Evolutionary conservation across 2,329 filamentous ascomycete genomes (phyloP), one percentile per base, ranked within the genome.

Genomic region (Leptographium flavum): DNA sequence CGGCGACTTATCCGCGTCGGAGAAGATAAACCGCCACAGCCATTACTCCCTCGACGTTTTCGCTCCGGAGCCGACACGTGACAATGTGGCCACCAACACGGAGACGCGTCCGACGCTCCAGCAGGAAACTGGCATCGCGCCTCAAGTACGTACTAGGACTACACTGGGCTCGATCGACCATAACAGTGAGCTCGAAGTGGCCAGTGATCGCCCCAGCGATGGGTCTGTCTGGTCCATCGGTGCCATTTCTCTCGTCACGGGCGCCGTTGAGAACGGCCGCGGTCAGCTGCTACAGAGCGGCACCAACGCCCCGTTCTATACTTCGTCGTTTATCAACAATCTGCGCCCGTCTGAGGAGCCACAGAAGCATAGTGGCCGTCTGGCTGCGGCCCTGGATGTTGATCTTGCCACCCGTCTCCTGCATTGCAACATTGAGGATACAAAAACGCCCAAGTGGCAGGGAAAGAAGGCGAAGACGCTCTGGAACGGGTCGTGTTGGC

Each of bases 301-400:
- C 27, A 83, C 81, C 2, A 85, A 79, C 56, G 84, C 85, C 33
- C 82, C 80, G 5, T 65, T 76, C n/a, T 74, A 72, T 49, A 66
- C 67, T 0, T 71, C 70, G n/a, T 61, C 66, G 0, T 77, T 76
- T 45, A 60, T 65, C 0, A 58, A 57, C 6, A 48, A 58, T 0
- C 60, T 60, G 19, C 58, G 63, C 6, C 67, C 60, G 39, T 57
- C 67, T 1, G 70, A 75, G 32, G 76, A 83, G 32, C 76, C 86
- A 13, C 75, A 81, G 46, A 77, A 74, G 43, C 83, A 94, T 56
- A 76, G 83, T 55, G 73, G 74, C 35, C 77, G 87, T 25, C 64
- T 98, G 45, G 87, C 88, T 9, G 67, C 81, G 15, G 92, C 92
- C 3, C 69, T 96, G 43, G 74, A 84, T n/a, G 71, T 96, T 49